Evolutionary conservation across 1,284 basidiomycete species (phyloP), one percentile per base, ranked within the genome.

Genomic region (Puccinia coronata): DNA sequence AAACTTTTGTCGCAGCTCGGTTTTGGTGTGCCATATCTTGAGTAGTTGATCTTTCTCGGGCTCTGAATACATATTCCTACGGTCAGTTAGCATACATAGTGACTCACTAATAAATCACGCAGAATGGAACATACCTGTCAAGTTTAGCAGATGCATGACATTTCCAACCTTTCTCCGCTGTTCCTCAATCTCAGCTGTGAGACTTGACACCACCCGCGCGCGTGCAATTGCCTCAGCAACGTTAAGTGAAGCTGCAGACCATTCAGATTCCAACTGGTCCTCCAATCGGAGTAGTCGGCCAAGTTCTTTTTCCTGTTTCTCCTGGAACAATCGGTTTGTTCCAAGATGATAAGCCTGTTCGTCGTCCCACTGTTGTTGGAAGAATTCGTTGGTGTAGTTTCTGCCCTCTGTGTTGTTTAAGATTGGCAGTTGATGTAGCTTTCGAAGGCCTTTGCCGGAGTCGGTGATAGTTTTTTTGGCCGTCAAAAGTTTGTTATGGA

Each of bases 11-110:
- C 67, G 41, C 9, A 70, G 25, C 8, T 70, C 67, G 23, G 43
- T 31, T n/a, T 70, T 70, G 41, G 43, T 1, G 28, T 70, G 49
- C 67, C 67, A 70, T 9, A 70, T 41, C 23, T 49, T 70, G 43
- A 31, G 25, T 2, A 47, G 39, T 2, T 70, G n/a, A 20, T 47
- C 49, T 0, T 47, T 31, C 20, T 47, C 3, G 6, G 43, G 43
- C 6, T 43, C 43, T 43, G 16, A 16, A n/a, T n/a, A n/a, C n/a
- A n/a, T n/a, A n/a, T n/a, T n/a, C n/a, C n/a, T n/a, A n/a, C n/a
- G n/a, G n/a, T n/a, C n/a, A n/a, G n/a, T n/a, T n/a, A n/a, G n/a
- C n/a, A n/a, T n/a, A n/a, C n/a, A n/a, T n/a, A n/a, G n/a, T n/a
- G n/a, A n/a, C n/a, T n/a, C n/a, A n/a, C n/a, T n/a, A n/a, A n/a